These are phyloP conservation scores for Fusarium praegraminearum DNA, from an alignment of 2,329 filamentous ascomycete genomes.

Conservation along the genomic window DNA sequence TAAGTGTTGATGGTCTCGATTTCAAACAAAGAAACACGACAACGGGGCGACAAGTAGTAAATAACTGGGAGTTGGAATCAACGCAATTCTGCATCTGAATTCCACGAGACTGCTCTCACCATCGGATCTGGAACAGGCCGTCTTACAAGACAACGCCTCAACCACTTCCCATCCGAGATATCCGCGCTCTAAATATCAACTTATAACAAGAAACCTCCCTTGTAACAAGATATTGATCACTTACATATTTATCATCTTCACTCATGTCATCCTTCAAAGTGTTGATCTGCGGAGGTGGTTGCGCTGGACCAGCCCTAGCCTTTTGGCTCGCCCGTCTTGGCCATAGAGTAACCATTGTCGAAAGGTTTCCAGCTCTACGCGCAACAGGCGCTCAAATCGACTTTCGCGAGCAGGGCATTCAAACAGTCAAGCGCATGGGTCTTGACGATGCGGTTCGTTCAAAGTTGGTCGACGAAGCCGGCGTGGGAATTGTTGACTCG, in stretches of 20 bases:
- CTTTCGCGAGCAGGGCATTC: constrained; percentile 30
- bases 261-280: constrained; percentile 30
- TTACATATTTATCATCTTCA: neutral
- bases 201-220: neutral
- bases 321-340: constrained; percentile 50
- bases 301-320: constrained; percentile 50
- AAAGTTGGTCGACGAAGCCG: constrained; percentile 25
- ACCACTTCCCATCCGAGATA: neutral
- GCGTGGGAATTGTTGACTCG: constrained; percentile 11
- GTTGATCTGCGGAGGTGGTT: constrained; percentile 51
- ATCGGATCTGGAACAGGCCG: neutral
- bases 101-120: neutral
- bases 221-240: neutral
- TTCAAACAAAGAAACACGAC: rapidly evolving
- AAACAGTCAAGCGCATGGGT: constrained; percentile 23
- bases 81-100: neutral
- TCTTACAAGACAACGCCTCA: neutral
- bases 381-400: constrained; percentile 36
- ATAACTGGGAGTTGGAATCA: neutral
- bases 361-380: constrained; percentile 47
- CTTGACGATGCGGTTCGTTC: constrained; percentile 5
- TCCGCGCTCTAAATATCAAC: neutral
- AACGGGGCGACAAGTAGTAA: rapidly evolving
- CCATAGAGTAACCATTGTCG: constrained; percentile 55
- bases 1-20: too few relatives aligned